These are phyloP conservation scores for Peronospora tabacina DNA, from an alignment of 352 stramenopile species.

Conservation along the genomic window DNA sequence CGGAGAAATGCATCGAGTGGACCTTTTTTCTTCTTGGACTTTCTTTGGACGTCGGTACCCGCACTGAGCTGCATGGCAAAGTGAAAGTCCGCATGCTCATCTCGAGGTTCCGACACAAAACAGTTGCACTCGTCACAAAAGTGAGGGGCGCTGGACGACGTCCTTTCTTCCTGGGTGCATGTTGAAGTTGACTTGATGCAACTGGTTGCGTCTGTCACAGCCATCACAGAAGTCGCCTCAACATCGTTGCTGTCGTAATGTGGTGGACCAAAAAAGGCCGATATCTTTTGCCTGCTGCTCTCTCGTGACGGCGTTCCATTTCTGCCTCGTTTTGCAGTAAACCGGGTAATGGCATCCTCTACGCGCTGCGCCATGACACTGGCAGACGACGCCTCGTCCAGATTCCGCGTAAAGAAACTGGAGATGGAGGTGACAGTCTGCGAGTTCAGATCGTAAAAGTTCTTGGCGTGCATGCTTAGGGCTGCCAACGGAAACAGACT, in stretches of 20 bases:
- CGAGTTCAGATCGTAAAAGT: constrained; percentile 52
- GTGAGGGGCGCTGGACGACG: constrained; percentile 1
- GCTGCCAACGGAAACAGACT: constrained; percentile 50
- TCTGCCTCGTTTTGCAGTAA: constrained; percentile 18
- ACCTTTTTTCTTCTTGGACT: constrained; percentile 23
- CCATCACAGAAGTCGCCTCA: background rate
- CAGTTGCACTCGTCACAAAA: constrained; percentile 38
- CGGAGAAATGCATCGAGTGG: constrained; percentile 50
- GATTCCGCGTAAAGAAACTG: constrained; percentile 54
- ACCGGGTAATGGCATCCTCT: constrained; percentile 22
- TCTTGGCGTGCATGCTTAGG: constrained; percentile 58
- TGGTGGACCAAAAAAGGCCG: constrained; percentile 36
- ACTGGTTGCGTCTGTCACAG: constrained; percentile 1
- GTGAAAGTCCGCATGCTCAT: constrained; percentile 54
- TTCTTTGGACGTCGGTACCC: background rate
- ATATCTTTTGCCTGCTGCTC: constrained; percentile 46
- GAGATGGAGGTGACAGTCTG: constrained; percentile 44
- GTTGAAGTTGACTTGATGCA: constrained; percentile 17
- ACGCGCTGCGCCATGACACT: constrained; percentile 13
- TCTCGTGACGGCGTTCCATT: constrained; percentile 8
- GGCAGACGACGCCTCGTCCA: constrained; percentile 3
- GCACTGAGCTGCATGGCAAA: constrained; percentile 29
- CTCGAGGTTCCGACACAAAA: constrained; percentile 25
- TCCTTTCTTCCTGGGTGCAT: constrained; percentile 6
- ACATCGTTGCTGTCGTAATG: background rate